Conservation (phyloP, 1,139 yeast species). For the Hemisphaericaspora xylofermentans region DNA sequence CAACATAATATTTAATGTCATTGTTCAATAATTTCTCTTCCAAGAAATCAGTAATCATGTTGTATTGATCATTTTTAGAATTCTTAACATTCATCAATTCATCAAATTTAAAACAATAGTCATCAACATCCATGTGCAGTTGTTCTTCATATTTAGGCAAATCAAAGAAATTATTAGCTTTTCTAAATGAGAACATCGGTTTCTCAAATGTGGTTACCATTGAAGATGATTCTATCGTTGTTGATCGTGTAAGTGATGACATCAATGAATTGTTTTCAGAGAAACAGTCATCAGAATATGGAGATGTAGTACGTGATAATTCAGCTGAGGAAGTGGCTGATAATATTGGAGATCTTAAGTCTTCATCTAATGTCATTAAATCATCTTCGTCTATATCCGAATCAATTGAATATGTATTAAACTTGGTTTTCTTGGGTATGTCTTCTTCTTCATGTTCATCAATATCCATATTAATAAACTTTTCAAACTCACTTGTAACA, state of each 20-base stretch:
- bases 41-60: slow-evolving; percentile 41
- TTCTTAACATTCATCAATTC: slow-evolving; percentile 8
- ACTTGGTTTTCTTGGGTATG: slow-evolving; percentile 11
- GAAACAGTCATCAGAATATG: slow-evolving; percentile 25
- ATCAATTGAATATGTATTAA: slow-evolving; percentile 17
- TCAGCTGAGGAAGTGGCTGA: slow-evolving; percentile 6
- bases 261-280: slow-evolving; percentile 39
- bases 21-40: slow-evolving; percentile 42
- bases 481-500: slow-evolving; percentile 12
- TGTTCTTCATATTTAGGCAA: slow-evolving; percentile 27
- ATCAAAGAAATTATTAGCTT: slow-evolving; percentile 22
- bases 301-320: slow-evolving; percentile 43
- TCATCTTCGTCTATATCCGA: slow-evolving; percentile 27
- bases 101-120: slow-evolving; percentile 14
- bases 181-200: slow-evolving; percentile 12
- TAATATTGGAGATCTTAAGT: slow-evolving; percentile 13
- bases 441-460: slow-evolving; percentile 9
- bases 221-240: slow-evolving; percentile 40
- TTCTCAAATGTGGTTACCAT: slow-evolving; percentile 16
- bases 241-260: slow-evolving; percentile 43
- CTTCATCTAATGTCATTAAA: slow-evolving; percentile 22
- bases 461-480: slow-evolving; percentile 12
- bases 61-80: slow-evolving; percentile 36
- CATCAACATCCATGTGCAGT: slow-evolving; percentile 1
- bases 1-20: slow-evolving; percentile 33